phyloP scores from a whole-genome alignment of 345 rosid genomes.

The Bretschneidera sinensis region DNA sequence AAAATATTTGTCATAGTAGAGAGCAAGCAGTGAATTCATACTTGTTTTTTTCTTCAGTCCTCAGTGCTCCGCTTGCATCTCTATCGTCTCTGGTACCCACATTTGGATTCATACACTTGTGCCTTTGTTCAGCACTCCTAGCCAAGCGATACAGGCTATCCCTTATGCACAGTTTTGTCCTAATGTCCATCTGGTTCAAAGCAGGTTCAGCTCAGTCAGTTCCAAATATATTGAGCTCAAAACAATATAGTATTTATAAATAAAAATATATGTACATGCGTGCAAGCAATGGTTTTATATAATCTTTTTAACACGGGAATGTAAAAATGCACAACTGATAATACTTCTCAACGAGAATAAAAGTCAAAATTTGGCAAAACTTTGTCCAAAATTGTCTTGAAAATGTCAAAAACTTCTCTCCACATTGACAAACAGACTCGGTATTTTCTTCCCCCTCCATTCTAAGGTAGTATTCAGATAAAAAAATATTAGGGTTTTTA shows the following conservation, averaged over 20 bases:
- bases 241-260: background rate
- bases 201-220: constrained; percentile 16
- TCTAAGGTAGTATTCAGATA: too few species aligned
- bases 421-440: too few species aligned
- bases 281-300: too few species aligned
- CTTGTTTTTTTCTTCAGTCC: constrained; percentile 60
- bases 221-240: constrained; percentile 7
- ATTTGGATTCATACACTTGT: constrained; percentile 37
- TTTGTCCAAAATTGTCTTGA: too few species aligned
- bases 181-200: constrained; percentile 69
- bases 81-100: constrained; percentile 37
- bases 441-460: too few species aligned
- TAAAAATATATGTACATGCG: too few species aligned
- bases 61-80: constrained; percentile 29
- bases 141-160: constrained; percentile 92
- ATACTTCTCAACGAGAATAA: too few species aligned
- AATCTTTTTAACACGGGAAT: too few species aligned
- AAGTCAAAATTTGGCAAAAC: too few species aligned
- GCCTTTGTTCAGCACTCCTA: constrained; percentile 84
- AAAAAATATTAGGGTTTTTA: too few species aligned
- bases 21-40: constrained; percentile 25
- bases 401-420: too few species aligned
- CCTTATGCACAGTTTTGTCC: constrained; percentile 88
- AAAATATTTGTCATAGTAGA: background rate
- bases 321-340: too few species aligned